Evolutionary conservation across 1,139 yeast species (phyloP), one percentile per base, ranked within the genome.

Genomic region (Geotrichum macrosporum): DNA sequence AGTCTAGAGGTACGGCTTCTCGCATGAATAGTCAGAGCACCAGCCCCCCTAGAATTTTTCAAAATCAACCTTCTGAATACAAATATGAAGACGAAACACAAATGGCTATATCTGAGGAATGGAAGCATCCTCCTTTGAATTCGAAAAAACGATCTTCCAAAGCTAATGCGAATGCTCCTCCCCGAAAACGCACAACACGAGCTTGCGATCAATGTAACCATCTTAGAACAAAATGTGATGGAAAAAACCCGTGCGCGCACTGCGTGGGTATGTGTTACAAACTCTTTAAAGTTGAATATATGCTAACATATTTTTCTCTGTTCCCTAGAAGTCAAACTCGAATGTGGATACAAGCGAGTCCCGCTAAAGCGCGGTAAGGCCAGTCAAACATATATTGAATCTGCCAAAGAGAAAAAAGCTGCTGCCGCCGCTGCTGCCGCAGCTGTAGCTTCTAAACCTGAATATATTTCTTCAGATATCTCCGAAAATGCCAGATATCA

Each of bases 191-290:
- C n/a, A 61, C 62, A 24, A 57, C 60, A 12, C 49, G 72, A 30
- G 74, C 74, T 1, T 70, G 74, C 50, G 74, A 70, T 52, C 62
- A 62, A 26, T 70, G 74, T 56, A 69, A 70, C 51, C 61, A 62
- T 38, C 62, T 66, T 36, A 58, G 73, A 41, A 68, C 72, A 3
- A 69, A 67, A 48, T 70, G 74, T 53, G 70, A 70, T 47, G 74
- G 74, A 1, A 55, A 56, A 27, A 56, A 57, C 19, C 74, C 73
- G 0, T 70, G 74, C 46, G 57, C 62, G 1, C 71, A 67, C 47
- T 70, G 74, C 45, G 34, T 53, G 2, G 61, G 61, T 54, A 55
- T 27, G 60, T n/a, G n/a, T n/a, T 50, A 12, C 29, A 16, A 20
- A 9, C 10, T 24, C 10, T 24, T 35, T 8, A 9, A 35, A 9